These are phyloP conservation scores for Elsinoe arachidis DNA, from an alignment of 2,329 filamentous ascomycete species.

Conservation along the genomic window DNA sequence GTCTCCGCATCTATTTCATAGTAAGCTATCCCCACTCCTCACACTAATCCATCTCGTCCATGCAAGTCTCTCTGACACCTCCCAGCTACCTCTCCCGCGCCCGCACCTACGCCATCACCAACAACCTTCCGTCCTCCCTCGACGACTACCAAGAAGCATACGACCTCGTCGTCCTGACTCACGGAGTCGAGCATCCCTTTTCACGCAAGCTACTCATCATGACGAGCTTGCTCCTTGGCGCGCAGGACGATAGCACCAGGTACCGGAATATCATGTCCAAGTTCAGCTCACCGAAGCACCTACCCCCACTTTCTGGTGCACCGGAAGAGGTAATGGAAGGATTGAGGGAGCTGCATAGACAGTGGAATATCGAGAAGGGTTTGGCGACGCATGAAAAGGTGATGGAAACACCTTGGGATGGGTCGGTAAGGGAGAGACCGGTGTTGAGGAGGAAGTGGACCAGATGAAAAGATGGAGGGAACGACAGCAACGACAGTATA, in stretches of 20 bases:
- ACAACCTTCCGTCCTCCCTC: neutral
- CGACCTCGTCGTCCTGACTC: slow-evolving; percentile 1
- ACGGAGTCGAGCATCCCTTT: neutral
- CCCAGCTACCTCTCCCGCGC: neutral
- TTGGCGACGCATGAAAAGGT: neutral
- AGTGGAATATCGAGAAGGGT: neutral
- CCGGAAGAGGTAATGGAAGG: neutral
- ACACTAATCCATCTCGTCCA: too few relatives aligned
- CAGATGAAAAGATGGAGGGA: neutral
- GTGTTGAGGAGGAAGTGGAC: neutral
- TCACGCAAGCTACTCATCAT: neutral
- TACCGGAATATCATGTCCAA: neutral
- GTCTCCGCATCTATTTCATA: neutral
- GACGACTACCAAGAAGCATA: slow-evolving; percentile 2
- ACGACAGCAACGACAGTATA: neutral
- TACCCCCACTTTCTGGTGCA: neutral
- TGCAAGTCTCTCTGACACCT: neutral
- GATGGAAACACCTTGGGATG: neutral
- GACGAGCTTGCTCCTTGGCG: neutral
- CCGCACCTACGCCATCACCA: neutral
- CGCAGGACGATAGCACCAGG: neutral
- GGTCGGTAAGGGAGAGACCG: neutral
- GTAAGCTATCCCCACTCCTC: neutral
- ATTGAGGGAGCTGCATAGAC: neutral
- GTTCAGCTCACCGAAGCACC: neutral